These are phyloP conservation scores for Tricharina praecox DNA, from an alignment of 495 filamentous ascomycete genomes.

Conservation along the genomic window DNA sequence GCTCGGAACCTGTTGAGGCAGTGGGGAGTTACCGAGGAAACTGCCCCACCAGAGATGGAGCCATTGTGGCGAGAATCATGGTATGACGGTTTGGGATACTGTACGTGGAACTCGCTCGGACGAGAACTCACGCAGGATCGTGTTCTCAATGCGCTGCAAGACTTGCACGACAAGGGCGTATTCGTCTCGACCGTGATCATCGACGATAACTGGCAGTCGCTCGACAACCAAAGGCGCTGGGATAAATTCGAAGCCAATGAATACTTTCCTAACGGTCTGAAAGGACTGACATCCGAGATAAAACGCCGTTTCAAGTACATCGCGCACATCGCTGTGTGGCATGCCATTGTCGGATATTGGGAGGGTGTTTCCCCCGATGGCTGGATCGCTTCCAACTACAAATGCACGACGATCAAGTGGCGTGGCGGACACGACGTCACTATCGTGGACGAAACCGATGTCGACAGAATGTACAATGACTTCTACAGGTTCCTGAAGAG, in stretches of 20 bases:
- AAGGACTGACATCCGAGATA: conserved; percentile 48
- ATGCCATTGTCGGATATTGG: conserved; percentile 92
- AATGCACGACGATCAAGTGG: conserved; percentile 35
- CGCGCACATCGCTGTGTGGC: conserved; percentile 82
- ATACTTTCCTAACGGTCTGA: conserved; percentile 66
- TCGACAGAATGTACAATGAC: conserved; percentile 64
- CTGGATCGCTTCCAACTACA: conserved; percentile 57
- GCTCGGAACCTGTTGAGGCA: conserved; percentile 50
- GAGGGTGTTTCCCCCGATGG: conserved; percentile 49
- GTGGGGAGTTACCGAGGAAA: conserved; percentile 10
- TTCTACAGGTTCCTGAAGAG: conserved; percentile 54
- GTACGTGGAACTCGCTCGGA: conserved; percentile 87
- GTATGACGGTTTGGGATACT: conserved; percentile 54
- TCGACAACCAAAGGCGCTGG: conserved; percentile 28
- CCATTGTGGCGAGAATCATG: conserved; percentile 45
- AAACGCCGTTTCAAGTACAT: conserved; percentile 54
- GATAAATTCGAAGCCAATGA: conserved; percentile 63
- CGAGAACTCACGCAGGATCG: conserved; percentile 66
- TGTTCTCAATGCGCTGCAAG: conserved; percentile 54
- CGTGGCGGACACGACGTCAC: conserved; percentile 30
- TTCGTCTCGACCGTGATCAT: conserved; percentile 68
- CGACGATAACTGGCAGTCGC: conserved; percentile 90
- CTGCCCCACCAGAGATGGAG: conserved; percentile 28
- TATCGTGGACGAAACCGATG: conserved; percentile 55
- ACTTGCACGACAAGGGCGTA: conserved; percentile 53